A percentile compares a stretch with the other conserved stretches of the same genome.
phyloP scores from a whole-genome alignment of 2,329 filamentous ascomycete species.

The Trichoderma oligosporum region DNA sequence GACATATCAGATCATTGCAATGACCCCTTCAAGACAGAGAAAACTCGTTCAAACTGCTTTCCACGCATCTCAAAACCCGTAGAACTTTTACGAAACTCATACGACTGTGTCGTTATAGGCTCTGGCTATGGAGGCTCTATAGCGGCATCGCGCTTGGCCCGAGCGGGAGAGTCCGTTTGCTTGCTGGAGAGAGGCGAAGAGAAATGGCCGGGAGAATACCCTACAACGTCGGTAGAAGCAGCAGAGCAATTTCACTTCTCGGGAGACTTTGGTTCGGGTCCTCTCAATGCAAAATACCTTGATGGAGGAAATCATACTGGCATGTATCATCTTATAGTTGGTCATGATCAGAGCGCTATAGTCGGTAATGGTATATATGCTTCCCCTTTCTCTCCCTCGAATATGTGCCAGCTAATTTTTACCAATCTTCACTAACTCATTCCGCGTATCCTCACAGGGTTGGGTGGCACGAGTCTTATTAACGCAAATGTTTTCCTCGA shows the following conservation, averaged over 20 bases:
- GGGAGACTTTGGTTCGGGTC: constrained; percentile 47
- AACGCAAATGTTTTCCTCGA: constrained; percentile 66
- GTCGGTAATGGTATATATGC: constrained; percentile 51
- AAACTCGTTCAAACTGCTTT: constrained; percentile 31
- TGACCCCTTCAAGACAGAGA: background rate
- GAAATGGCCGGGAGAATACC: constrained; percentile 64
- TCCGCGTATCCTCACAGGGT: constrained; percentile 37
- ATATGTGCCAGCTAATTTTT: background rate
- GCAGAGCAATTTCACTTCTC: constrained; percentile 53
- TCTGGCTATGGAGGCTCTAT: constrained; percentile 67
- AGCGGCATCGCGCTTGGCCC: constrained; percentile 61
- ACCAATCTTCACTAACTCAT: background rate
- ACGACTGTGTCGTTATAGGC: constrained; percentile 65
- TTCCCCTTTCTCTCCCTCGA: background rate
- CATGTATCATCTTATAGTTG: constrained; percentile 60
- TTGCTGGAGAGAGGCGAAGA: constrained; percentile 63
- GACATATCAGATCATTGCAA: background rate
- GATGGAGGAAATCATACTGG: constrained; percentile 53
- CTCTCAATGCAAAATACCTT: constrained; percentile 35
- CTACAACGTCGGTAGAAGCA: constrained; percentile 44
- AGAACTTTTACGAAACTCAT: constrained; percentile 52
- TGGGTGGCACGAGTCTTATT: constrained; percentile 63
- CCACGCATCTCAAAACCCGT: constrained; percentile 56
- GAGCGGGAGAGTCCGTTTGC: constrained; percentile 55
- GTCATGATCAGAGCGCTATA: constrained; percentile 60